Percentiles rank a stretch among this genome's conserved stretches.
phyloP scores from a whole-genome alignment of 148 eudicot genomes.

The Fagopyrum tataricum region DNA sequence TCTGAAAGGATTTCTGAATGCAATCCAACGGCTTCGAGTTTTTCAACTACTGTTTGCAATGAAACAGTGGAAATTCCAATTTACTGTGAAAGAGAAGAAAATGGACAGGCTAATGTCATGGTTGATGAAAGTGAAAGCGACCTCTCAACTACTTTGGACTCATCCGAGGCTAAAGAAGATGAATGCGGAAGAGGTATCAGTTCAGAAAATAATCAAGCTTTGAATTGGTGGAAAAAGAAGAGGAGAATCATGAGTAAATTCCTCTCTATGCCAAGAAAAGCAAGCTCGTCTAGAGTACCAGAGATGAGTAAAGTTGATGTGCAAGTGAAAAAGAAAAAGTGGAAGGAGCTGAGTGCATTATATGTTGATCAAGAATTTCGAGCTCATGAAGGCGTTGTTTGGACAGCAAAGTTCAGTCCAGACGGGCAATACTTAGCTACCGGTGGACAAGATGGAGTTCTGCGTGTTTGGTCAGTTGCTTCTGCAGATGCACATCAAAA shows the following conservation, averaged over 20 bases:
- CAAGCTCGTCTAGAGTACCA: background rate
- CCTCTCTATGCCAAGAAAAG: background rate
- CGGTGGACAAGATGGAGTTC: constrained; percentile 71
- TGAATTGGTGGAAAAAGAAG: background rate
- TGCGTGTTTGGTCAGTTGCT: constrained; percentile 52
- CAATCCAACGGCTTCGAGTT: background rate
- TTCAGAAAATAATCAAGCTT: background rate
- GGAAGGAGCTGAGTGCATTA: constrained; percentile 65
- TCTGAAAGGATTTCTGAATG: background rate
- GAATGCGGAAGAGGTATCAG: constrained; percentile 3
- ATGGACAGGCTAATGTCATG: background rate
- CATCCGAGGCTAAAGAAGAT: background rate
- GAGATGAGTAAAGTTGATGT: constrained; percentile 21
- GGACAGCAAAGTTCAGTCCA: constrained; percentile 80
- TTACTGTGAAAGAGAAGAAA: background rate
- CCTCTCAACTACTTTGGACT: no score
- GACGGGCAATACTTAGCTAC: constrained; percentile 72
- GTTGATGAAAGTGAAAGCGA: background rate
- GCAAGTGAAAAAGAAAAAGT: constrained; percentile 34
- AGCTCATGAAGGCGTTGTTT: constrained; percentile 74
- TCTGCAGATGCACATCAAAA: background rate
- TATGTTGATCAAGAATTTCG: constrained; percentile 55
- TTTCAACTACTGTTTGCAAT: background rate
- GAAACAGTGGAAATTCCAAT: background rate
- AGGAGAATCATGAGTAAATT: background rate